A percentile compares a stretch with the other conserved stretches of the same genome.
Conservation (phyloP, 768 basidiomycete genomes). For the Leccinum fibrillosum region DNA sequence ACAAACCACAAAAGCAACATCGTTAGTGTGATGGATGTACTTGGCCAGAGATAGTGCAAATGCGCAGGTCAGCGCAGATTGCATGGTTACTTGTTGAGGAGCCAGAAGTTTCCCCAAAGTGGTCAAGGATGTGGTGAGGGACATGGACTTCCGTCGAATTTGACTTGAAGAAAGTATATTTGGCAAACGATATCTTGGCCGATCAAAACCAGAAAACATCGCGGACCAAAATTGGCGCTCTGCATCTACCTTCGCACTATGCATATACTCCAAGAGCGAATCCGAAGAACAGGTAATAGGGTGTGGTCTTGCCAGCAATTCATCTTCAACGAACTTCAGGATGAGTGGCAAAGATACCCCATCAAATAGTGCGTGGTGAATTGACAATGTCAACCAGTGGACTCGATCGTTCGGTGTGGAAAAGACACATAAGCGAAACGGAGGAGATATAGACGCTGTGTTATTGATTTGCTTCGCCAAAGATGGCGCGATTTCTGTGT, state of each 20-base stretch:
- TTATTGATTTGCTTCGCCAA: slow-evolving; percentile 26
- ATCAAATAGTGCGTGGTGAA: slow-evolving; percentile 35
- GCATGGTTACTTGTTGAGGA: slow-evolving; percentile 28
- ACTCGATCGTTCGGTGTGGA: background rate
- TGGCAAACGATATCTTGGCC: slow-evolving; percentile 13
- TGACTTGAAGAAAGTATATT: background rate
- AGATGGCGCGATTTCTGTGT: slow-evolving; percentile 15
- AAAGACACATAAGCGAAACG: slow-evolving; percentile 16
- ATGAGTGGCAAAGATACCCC: slow-evolving; percentile 29
- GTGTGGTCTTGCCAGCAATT: slow-evolving; percentile 11
- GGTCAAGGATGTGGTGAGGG: slow-evolving; percentile 16
- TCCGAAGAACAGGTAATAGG: slow-evolving; percentile 11
- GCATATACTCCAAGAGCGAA: slow-evolving; percentile 23
- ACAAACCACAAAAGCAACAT: slow-evolving; percentile 33
- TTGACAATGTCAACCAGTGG: slow-evolving; percentile 25
- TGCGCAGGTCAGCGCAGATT: slow-evolving; percentile 29
- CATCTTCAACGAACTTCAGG: slow-evolving; percentile 27
- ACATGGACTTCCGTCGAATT: slow-evolving; percentile 10
- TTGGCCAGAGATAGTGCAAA: slow-evolving; percentile 27
- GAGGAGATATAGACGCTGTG: slow-evolving; percentile 14
- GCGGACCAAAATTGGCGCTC: slow-evolving; percentile 25
- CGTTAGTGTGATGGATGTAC: slow-evolving; percentile 21
- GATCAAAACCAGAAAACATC: slow-evolving; percentile 18
- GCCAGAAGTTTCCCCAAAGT: slow-evolving; percentile 19
- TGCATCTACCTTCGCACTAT: slow-evolving; percentile 4